Conservation (phyloP, 768 basidiomycete genomes). For the Melanogaster broomeanus region DNA sequence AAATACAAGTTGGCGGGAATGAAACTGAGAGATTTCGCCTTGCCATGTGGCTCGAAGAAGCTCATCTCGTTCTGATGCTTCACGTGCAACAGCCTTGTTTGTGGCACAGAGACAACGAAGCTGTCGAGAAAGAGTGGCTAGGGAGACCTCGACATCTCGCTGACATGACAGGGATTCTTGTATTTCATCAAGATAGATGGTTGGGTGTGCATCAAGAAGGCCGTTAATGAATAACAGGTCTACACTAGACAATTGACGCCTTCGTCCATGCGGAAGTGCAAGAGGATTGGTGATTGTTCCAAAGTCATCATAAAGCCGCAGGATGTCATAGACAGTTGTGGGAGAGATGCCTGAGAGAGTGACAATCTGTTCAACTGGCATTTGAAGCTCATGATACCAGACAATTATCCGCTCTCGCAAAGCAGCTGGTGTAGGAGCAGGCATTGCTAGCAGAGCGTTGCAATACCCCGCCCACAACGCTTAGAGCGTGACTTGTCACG, state of each 20-base stretch:
- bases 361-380: neutral
- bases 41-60: slow-evolving; percentile 22
- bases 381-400: neutral
- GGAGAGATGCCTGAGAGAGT: slow-evolving; percentile 14
- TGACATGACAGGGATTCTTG: slow-evolving; percentile 8
- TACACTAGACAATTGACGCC: neutral
- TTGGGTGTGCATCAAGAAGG: slow-evolving; percentile 10
- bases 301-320: slow-evolving; percentile 12
- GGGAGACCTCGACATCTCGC: slow-evolving; percentile 10
- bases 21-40: neutral
- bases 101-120: neutral
- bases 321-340: slow-evolving; percentile 17
- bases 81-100: neutral
- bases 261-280: slow-evolving; percentile 15
- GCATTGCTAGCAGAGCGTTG: neutral
- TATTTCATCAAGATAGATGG: slow-evolving; percentile 20
- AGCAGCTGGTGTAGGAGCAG: neutral
- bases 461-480: neutral
- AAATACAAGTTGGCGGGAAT: neutral
- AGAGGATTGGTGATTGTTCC: slow-evolving; percentile 16
- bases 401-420: neutral
- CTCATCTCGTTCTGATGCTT: slow-evolving; percentile 21
- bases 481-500: neutral
- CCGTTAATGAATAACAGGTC: slow-evolving; percentile 14
- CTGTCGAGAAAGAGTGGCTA: slow-evolving; percentile 8